A percentile compares a stretch with the other conserved stretches of the same genome.
These are phyloP conservation scores for Pestalotiopsis sp. DNA, from an alignment of 2,329 filamentous ascomycete species.

Conservation along the genomic window DNA sequence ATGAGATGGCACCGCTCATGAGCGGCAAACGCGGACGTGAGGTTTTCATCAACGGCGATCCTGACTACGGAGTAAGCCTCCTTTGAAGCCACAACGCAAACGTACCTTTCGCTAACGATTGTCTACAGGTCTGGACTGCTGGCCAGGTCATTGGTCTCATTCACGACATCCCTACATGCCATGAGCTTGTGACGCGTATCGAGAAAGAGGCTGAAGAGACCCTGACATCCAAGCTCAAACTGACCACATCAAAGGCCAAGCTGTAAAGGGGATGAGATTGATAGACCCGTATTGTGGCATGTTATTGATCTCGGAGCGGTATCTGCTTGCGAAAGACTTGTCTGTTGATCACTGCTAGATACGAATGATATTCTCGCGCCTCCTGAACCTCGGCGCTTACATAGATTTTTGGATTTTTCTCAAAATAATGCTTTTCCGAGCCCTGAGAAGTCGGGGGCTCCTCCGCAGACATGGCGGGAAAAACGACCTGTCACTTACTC, in stretches of 20 bases:
- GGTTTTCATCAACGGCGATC: constrained; percentile 91
- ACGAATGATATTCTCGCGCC: neutral
- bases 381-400: neutral
- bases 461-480: neutral
- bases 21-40: constrained; percentile 88
- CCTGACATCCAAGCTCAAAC: constrained; percentile 59
- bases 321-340: neutral
- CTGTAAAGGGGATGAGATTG: constrained; percentile 38
- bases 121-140: constrained; percentile 84
- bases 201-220: constrained; percentile 75
- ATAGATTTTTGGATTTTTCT: neutral
- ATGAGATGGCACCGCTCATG: constrained; percentile 83
- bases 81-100: neutral
- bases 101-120: constrained; percentile 17
- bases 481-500: neutral
- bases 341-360: neutral
- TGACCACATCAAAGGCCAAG: constrained; percentile 62
- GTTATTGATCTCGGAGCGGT: neutral
- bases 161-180: constrained; percentile 79
- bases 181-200: constrained; percentile 69
- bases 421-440: neutral
- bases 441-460: neutral
- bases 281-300: neutral
- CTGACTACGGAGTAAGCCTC: constrained; percentile 79
- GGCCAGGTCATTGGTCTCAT: constrained; percentile 93